These are phyloP conservation scores for Fonticula alba DNA, from an alignment of 78 protist species.

Conservation along the genomic window DNA sequence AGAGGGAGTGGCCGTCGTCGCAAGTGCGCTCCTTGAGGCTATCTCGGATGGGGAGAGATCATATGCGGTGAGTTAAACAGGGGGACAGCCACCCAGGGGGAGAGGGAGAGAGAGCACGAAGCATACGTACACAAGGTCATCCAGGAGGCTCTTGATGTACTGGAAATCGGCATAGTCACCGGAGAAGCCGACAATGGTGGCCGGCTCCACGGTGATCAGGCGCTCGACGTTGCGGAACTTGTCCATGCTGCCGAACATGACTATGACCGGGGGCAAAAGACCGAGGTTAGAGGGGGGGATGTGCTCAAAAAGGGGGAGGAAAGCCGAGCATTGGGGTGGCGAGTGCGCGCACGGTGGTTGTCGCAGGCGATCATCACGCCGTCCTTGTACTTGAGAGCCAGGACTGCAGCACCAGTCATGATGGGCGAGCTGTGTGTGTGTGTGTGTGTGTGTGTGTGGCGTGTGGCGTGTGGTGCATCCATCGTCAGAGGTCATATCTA, in stretches of 20 bases:
- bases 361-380: conserved; percentile 80
- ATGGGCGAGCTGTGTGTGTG: no score
- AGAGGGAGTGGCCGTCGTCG: conserved; percentile 29
- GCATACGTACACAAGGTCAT: conserved; percentile 30
- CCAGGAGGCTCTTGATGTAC: conserved; percentile 24
- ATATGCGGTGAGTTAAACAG: neutral
- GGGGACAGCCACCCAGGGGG: no score
- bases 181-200: conserved; percentile 42
- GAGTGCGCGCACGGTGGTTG: conserved; percentile 31
- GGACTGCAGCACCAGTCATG: conserved; percentile 78
- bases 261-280: neutral
- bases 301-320: no score
- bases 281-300: neutral
- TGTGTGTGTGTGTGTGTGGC: no score
- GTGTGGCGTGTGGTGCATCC: no score
- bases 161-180: conserved; percentile 84
- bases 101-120: neutral
- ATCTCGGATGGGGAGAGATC: neutral
- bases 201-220: conserved; percentile 21
- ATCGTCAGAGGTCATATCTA: no score
- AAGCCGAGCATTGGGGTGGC: neutral
- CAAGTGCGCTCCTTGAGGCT: neutral
- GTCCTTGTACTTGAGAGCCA: conserved; percentile 66
- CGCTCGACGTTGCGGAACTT: conserved; percentile 47
- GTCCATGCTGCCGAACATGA: conserved; percentile 76